Evolutionary conservation across 768 basidiomycete species (phyloP), one percentile per base, ranked within the genome.

Genomic region (Termitomyces eurrhizus): DNA sequence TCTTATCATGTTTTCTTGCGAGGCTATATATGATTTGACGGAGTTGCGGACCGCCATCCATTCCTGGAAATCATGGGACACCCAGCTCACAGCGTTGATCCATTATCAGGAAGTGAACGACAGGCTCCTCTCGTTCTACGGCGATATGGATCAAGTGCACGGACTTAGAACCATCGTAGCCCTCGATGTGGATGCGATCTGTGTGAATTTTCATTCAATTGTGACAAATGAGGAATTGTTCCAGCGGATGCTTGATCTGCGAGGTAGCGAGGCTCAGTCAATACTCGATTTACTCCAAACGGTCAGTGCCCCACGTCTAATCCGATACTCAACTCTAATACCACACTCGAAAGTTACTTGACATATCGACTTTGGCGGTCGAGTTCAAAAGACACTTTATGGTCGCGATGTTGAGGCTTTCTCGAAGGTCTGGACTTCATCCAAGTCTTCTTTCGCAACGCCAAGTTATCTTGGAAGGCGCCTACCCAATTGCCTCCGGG

Each of bases 401-500:
- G 58, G 63, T 58, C 37, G 52, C 59, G 14, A 53, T 65, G 52
- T 59, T 65, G n/a, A 48, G 69, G 41, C 56, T 75, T 14, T 72
- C 74, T 14, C 65, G 68, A 42, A 67, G 67, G 60, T 68, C 74
- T 12, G 62, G 67, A 39, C 58, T 65, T 14, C 70, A 71, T 35
- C 75, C 74, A 24, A 62, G 13, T 58, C 64, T 64, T n/a, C 59
- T 75, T 35, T 21, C 60, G 7, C 63, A 59, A 54, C n/a, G 42
- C 18, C 59, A 60, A 16, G 63, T 66, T 1, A 14, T 7, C 8
- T 26, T 64, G 13, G 58, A 60, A 46, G 65, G 63, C 4, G 29
- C 29, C 1, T 58, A 65, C 35, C 65, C 72, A 1, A 56, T 65
- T 13, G 62, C 67, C 18, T 60, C 63, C 46, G 73, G 75, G 36